Evolutionary conservation across 495 filamentous ascomycete genomes (phyloP).

Genomic region (Xylaria longipes): DNA sequence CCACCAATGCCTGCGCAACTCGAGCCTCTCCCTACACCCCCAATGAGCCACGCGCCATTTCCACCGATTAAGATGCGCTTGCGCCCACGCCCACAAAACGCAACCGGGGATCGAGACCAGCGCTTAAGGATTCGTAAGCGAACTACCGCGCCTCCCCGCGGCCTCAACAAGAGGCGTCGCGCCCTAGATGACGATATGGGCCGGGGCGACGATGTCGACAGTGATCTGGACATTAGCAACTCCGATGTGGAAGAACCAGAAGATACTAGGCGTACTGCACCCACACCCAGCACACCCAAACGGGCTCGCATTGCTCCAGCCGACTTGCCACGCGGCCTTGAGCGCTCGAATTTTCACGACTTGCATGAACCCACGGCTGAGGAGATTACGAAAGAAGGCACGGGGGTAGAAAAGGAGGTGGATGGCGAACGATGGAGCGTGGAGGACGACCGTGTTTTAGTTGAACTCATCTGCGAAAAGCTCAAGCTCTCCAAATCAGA

Average conservation of each 20-base stretch:
- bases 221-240: slow-evolving; percentile 41
- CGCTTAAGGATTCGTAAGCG: slow-evolving; percentile 61
- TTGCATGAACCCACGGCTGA: slow-evolving; percentile 52
- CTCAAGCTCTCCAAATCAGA: slow-evolving; percentile 73
- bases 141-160: slow-evolving; percentile 54
- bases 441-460: slow-evolving; percentile 72
- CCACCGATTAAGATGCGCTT: slow-evolving; percentile 55
- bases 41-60: slow-evolving; percentile 55
- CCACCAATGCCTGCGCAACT: slow-evolving; percentile 52
- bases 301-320: slow-evolving; percentile 70
- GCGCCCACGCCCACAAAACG: slow-evolving; percentile 49
- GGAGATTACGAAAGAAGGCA: slow-evolving; percentile 43
- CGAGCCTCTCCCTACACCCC: slow-evolving; percentile 54
- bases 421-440: slow-evolving; percentile 64
- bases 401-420: slow-evolving; percentile 48
- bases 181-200: slow-evolving; percentile 59
- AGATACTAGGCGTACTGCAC: slow-evolving; percentile 31
- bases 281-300: slow-evolving; percentile 69
- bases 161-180: slow-evolving; percentile 69
- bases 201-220: slow-evolving; percentile 51
- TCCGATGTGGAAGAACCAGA: slow-evolving; percentile 24
- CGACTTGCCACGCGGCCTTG: slow-evolving; percentile 70
- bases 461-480: slow-evolving; percentile 78
- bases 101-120: slow-evolving; percentile 36
- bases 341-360: slow-evolving; percentile 67